These are phyloP conservation scores for Chlamydomonas reinhardtii DNA, from an alignment of 163 green algal genomes.

Conservation along the genomic window DNA sequence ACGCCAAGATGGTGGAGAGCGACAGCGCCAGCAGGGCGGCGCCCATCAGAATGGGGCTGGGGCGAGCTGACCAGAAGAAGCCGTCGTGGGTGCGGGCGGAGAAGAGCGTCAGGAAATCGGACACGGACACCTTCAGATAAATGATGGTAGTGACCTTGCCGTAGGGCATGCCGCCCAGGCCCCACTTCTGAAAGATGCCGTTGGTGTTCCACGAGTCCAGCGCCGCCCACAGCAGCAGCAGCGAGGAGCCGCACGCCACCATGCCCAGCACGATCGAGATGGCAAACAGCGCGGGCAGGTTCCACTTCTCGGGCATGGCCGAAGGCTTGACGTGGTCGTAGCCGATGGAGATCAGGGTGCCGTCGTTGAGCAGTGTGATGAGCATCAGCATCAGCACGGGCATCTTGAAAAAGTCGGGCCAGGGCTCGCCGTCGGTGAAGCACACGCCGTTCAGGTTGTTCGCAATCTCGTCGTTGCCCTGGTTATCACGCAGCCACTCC, in stretches of 20 bases:
- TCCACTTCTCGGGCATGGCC: constrained; percentile 89
- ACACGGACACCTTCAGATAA: constrained; percentile 86
- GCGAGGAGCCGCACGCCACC: constrained; percentile 82
- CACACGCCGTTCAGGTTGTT: not conserved
- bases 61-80: constrained; percentile 78
- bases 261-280: constrained; percentile 76
- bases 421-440: not conserved
- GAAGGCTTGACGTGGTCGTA: constrained; percentile 88
- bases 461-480: no score
- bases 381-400: constrained; percentile 88
- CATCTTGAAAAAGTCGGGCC: constrained; percentile 44
- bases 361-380: constrained; percentile 89
- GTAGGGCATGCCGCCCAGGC: constrained; percentile 75
- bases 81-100: constrained; percentile 79
- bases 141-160: constrained; percentile 85
- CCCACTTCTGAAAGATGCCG: constrained; percentile 70
- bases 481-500: not conserved
- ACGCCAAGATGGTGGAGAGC: constrained; percentile 81
- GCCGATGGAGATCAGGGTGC: constrained; percentile 90
- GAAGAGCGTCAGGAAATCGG: constrained; percentile 93
- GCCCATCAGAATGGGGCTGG: constrained; percentile 70
- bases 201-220: constrained; percentile 71
- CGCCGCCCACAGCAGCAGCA: constrained; percentile 83
- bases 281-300: constrained; percentile 75
- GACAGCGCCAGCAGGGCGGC: constrained; percentile 68